Conservation (phyloP, 2,329 filamentous ascomycete genomes). For the Calonectria leucothoes region DNA sequence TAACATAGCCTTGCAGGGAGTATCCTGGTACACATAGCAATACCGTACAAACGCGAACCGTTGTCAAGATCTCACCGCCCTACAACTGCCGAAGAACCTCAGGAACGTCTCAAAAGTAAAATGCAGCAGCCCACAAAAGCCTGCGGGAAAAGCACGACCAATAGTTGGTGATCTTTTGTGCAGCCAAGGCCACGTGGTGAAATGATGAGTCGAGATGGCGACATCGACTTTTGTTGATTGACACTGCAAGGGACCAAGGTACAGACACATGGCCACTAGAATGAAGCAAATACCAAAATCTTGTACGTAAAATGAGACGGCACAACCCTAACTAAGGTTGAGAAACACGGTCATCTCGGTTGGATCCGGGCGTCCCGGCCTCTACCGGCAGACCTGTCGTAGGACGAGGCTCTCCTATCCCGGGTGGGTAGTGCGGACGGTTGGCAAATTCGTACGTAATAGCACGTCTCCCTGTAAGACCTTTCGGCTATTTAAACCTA, state of each 20-base stretch:
- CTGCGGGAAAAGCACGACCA: background rate
- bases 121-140: background rate
- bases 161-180: background rate
- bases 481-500: background rate
- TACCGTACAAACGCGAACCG: background rate
- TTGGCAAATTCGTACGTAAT: slow-evolving; percentile 6
- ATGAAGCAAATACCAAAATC: background rate
- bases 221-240: too few species aligned
- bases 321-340: background rate
- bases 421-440: background rate
- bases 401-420: background rate
- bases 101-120: background rate
- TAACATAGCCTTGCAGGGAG: background rate
- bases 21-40: background rate
- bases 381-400: background rate
- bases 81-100: too few species aligned
- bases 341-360: background rate
- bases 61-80: background rate
- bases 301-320: background rate
- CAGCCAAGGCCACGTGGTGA: background rate
- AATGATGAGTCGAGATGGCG: background rate
- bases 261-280: background rate
- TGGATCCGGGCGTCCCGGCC: background rate
- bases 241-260: background rate
- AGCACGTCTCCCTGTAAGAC: background rate